Base-by-base conservation (phyloP, 164 flowering plant genomes). In the Vitis cinerea region DNA sequence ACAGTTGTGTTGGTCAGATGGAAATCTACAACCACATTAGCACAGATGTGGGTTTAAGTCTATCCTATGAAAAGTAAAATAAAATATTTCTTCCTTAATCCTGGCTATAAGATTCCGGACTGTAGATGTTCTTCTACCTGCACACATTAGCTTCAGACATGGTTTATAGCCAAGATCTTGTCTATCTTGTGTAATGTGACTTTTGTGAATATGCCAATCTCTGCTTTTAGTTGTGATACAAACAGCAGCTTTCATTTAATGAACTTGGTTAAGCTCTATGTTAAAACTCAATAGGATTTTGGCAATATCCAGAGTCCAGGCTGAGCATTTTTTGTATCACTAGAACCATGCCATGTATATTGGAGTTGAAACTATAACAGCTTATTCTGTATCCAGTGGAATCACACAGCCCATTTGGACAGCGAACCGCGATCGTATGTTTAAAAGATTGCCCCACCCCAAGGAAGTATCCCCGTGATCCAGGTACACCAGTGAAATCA, bases 391-490 rank as follows among this genome's bases (percentile, higher is more conserved):
- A 61, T 80, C 23, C 86, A 92, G 98, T 92, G 79, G 90, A 92
- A 75, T 94, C 97, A 37, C 84, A 85, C 66, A 83, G 98, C 74
- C 95, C 94, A 59, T 63, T 76, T 79, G 97, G 97, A 59, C 97
- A 89, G 79, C 70, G 94, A 83, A 94, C 97, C 64, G 97, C 97
- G 11, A 71, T 92, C 47, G 61, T 90, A 54, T 92, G 94, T 76
- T 66, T 79, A 31, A 92, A 94, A 81, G 76, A 82, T 68, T 80
- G 74, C 23, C 71, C 82, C 1, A 92, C 94, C 31, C 94, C 97
- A 19, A 80, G 62, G 76, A 89, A 79, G 81, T 94, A 90, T 86
- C 97, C 98, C 12, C 92, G 93, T 53, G 85, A 81, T 64, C 88
- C 94, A 80, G 98, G 98, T 72, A 88, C 87, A 52, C 97, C 97